phyloP scores from a whole-genome alignment of 225 moss, liverwort and hornwort species.

The Polytrichum commune region DNA sequence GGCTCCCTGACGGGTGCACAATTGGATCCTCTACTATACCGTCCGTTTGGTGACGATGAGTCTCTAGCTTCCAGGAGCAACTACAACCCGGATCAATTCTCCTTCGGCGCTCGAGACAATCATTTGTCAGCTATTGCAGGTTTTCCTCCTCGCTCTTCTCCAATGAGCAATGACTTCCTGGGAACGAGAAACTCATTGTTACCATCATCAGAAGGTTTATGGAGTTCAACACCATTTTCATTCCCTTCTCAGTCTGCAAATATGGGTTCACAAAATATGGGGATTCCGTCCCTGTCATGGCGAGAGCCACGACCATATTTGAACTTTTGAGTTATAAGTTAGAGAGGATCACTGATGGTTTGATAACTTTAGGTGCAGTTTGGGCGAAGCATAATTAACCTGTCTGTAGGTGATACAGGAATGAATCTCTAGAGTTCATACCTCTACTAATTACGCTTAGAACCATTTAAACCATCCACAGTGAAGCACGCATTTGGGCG shows the following conservation, averaged over 20 bases:
- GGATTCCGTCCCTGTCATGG: background rate
- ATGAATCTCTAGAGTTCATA: background rate
- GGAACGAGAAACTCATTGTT: background rate
- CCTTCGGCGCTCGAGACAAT: background rate
- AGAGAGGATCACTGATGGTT: too few relatives aligned
- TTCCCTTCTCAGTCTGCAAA: background rate
- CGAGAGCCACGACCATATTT: slow-evolving; percentile 1
- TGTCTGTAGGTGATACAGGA: too few relatives aligned
- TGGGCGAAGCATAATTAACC: too few relatives aligned
- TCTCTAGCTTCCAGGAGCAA: background rate
- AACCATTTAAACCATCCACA: too few relatives aligned
- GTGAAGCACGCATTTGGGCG: too few relatives aligned
- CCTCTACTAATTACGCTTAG: too few relatives aligned
- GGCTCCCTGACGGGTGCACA: background rate
- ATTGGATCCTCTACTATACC: background rate
- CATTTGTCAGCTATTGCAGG: too few relatives aligned
- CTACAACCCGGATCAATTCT: background rate
- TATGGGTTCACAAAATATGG: background rate
- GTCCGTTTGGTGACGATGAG: background rate
- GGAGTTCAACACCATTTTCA: background rate
- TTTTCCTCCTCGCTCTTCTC: background rate
- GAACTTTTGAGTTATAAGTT: background rate
- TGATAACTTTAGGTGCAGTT: too few relatives aligned
- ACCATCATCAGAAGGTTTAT: background rate
- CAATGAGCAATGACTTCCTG: background rate